A percentile compares a stretch with the other conserved stretches of the same genome.
Conservation (phyloP, 768 basidiomycete species). For the Solioccasus polychromus region DNA sequence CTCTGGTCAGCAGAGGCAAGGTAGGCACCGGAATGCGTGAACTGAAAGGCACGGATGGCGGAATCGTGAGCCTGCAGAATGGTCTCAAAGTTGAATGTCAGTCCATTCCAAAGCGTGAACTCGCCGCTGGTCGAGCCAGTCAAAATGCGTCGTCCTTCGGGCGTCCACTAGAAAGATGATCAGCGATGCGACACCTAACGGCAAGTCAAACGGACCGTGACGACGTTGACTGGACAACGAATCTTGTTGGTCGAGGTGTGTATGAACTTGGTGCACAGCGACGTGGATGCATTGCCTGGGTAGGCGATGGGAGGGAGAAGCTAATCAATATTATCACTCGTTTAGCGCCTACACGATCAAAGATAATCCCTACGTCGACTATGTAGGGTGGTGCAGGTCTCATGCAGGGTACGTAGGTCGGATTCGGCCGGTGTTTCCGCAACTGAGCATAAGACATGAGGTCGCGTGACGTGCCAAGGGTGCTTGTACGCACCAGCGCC, state of each 20-base stretch:
- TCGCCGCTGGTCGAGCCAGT: slow-evolving; percentile 97
- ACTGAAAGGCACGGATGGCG: slow-evolving; percentile 84
- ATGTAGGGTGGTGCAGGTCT: slow-evolving; percentile 86
- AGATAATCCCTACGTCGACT: slow-evolving; percentile 65
- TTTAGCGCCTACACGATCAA: slow-evolving; percentile 21
- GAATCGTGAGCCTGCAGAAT: slow-evolving; percentile 99
- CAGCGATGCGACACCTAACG: background rate
- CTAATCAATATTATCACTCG: slow-evolving; percentile 42
- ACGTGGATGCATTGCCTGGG: slow-evolving; percentile 86
- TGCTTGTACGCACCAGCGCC: slow-evolving; percentile 60
- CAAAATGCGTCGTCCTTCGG: slow-evolving; percentile 87
- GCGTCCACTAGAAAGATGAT: slow-evolving; percentile 75
- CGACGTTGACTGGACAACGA: slow-evolving; percentile 93
- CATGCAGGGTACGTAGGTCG: slow-evolving; percentile 70
- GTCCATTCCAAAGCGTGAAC: slow-evolving; percentile 98
- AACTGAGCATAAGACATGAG: slow-evolving; percentile 40
- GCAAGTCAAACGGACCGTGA: slow-evolving; percentile 60
- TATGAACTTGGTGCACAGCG: slow-evolving; percentile 94
- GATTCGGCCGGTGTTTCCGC: slow-evolving; percentile 75
- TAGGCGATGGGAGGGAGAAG: slow-evolving; percentile 94
- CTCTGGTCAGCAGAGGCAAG: slow-evolving; percentile 90
- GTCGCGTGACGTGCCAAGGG: background rate
- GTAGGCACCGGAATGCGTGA: slow-evolving; percentile 92
- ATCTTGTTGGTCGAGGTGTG: slow-evolving; percentile 99
- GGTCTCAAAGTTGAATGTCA: slow-evolving; percentile 99